These are phyloP conservation scores for Rosa persica DNA, from an alignment of 306 rosid species.

Conservation along the genomic window DNA sequence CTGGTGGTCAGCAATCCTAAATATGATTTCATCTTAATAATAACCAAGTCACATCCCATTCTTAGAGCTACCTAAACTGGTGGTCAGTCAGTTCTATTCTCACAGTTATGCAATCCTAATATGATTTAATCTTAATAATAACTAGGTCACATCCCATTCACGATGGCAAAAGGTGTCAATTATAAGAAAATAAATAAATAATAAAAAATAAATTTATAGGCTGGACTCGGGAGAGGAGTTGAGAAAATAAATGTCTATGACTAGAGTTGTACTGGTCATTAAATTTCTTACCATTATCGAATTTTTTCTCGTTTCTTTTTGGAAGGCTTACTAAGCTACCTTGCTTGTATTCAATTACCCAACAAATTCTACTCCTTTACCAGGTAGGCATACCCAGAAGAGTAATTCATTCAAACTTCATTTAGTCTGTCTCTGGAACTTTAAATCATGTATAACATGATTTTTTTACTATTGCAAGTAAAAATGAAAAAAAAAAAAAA, in stretches of 20 bases:
- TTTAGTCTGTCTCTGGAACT: neutral
- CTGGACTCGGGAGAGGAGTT: neutral
- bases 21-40: neutral
- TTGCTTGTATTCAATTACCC: slow-evolving; percentile 1
- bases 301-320: neutral
- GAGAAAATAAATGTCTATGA: neutral
- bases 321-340: neutral
- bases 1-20: neutral
- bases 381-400: neutral
- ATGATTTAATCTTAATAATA: neutral
- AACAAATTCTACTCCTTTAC: no score
- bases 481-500: neutral
- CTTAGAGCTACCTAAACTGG: neutral
- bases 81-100: neutral
- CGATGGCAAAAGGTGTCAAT: neutral
- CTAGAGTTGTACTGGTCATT: no score
- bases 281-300: neutral
- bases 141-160: neutral
- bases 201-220: neutral
- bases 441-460: neutral
- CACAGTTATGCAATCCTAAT: neutral
- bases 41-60: neutral
- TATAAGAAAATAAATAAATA: neutral
- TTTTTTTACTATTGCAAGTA: neutral
- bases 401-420: neutral